A percentile compares a stretch with the other conserved stretches of the same genome.
Evolutionary conservation across 805 yeast genomes (phyloP).

Genomic region (Yarrowia yakushimensis): DNA sequence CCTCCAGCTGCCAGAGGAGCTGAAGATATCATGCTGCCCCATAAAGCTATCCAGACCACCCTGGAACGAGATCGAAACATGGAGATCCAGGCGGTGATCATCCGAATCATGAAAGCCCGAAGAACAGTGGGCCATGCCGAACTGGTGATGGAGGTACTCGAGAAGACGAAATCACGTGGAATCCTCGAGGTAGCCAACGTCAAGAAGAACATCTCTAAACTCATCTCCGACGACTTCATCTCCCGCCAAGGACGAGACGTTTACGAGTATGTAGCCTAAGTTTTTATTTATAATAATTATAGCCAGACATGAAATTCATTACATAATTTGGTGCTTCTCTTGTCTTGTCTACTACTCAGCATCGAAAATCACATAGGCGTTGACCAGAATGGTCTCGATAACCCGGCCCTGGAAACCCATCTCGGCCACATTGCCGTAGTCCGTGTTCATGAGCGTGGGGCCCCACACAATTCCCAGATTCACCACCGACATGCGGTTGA

Average conservation of each 20-base stretch:
- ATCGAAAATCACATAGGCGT: conserved; percentile 78
- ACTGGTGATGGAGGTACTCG: conserved; percentile 33
- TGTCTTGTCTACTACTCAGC: conserved; percentile 43
- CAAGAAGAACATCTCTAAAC: conserved; percentile 35
- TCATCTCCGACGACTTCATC: conserved; percentile 28
- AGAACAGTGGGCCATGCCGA: conserved; percentile 33
- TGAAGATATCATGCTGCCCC: not conserved
- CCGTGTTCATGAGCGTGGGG: conserved; percentile 72
- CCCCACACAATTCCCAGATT: conserved; percentile 94
- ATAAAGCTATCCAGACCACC: conserved; percentile 31
- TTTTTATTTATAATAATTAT: not conserved
- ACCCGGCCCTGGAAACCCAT: conserved; percentile 72
- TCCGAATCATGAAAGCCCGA: conserved; percentile 37
- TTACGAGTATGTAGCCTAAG: conserved; percentile 10
- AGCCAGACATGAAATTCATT: too few species aligned
- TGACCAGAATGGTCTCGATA: conserved; percentile 77
- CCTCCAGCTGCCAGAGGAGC: conserved; percentile 31
- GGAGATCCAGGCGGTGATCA: conserved; percentile 38
- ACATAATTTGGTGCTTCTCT: not conserved
- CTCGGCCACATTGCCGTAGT: conserved; percentile 63
- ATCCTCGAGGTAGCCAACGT: conserved; percentile 34
- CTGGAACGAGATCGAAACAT: conserved; percentile 35
- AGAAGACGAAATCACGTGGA: conserved; percentile 36
- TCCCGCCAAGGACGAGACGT: conserved; percentile 2
- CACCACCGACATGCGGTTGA: conserved; percentile 77